phyloP scores from a whole-genome alignment of 2,329 filamentous ascomycete species.

The Ambrosiella cleistominuta region DNA sequence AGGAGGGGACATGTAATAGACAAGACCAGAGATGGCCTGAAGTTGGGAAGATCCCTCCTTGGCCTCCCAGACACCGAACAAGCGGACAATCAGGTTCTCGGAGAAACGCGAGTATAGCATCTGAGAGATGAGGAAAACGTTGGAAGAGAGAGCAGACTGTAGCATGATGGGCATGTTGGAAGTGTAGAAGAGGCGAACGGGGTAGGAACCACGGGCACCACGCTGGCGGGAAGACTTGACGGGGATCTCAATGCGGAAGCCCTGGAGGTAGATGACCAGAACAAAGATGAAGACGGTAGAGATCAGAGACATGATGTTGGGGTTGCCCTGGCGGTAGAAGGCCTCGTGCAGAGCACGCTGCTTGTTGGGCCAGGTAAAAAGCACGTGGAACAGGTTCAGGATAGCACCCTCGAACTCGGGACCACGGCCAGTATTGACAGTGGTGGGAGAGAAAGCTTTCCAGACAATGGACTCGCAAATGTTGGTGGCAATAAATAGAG shows the following conservation, averaged over 20 bases:
- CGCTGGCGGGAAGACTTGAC: conserved; percentile 99
- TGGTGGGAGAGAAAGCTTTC: conserved; percentile 98
- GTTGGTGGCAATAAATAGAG: conserved; percentile 98
- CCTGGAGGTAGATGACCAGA: conserved; percentile 96
- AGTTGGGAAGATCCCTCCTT: conserved; percentile 93
- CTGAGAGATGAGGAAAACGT: conserved; percentile 97
- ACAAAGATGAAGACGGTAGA: conserved; percentile 87
- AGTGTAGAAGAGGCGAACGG: conserved; percentile 97
- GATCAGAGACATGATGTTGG: conserved; percentile 97
- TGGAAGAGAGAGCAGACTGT: conserved; percentile 94
- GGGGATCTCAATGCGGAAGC: conserved; percentile 98
- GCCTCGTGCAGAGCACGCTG: conserved; percentile 94
- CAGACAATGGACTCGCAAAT: conserved; percentile 99
- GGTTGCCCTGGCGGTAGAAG: conserved; percentile 97
- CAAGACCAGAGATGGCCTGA: conserved; percentile 77
- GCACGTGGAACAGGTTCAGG: conserved; percentile 91
- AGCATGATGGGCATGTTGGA: conserved; percentile 99
- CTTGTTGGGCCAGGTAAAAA: conserved; percentile 99
- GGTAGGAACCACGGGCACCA: conserved; percentile 95
- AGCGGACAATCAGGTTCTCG: conserved; percentile 92
- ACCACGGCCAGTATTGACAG: conserved; percentile 97
- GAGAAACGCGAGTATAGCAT: conserved; percentile 99
- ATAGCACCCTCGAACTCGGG: conserved; percentile 98
- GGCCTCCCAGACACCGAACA: conserved; percentile 96
- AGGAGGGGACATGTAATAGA: conserved; percentile 99